Evolutionary conservation across 345 rosid genomes (phyloP).

Genomic region (Eucalyptus cloeziana): DNA sequence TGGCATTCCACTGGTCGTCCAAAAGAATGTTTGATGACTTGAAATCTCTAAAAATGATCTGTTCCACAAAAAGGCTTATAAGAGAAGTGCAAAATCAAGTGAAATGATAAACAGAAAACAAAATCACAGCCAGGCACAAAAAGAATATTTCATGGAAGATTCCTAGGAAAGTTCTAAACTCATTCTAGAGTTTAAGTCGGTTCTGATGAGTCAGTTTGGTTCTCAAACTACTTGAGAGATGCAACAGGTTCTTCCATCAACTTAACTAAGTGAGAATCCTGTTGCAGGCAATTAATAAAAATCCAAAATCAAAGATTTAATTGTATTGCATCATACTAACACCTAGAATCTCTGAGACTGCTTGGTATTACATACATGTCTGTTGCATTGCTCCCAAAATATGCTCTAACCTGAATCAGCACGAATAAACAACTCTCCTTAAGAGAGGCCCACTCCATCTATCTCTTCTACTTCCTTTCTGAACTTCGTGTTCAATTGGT

Average conservation of each 20-base stretch:
- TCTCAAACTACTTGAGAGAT: not conserved
- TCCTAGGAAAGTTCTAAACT: not conserved
- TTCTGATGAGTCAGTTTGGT: not conserved
- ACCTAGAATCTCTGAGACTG: not conserved
- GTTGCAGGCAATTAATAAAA: not conserved
- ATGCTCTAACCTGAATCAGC: not conserved
- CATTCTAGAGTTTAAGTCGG: not conserved
- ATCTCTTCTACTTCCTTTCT: not conserved
- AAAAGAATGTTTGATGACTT: constrained; percentile 91
- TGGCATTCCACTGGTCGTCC: constrained; percentile 90
- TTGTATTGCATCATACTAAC: not conserved
- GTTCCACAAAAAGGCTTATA: not conserved
- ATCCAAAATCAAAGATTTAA: not conserved
- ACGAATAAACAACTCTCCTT: not conserved
- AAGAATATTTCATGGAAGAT: not conserved
- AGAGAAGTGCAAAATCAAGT: not conserved
- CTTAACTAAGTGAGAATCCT: not conserved
- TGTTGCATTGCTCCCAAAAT: not conserved
- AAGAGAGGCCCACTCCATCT: not conserved
- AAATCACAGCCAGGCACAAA: not conserved
- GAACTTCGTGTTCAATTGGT: not conserved
- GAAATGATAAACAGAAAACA: not conserved
- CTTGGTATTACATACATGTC: not conserved
- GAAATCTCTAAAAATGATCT: constrained; percentile 95
- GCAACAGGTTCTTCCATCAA: not conserved